Percentiles rank a stretch among this genome's conserved stretches.
These are phyloP conservation scores for Powellomyces hirtus DNA, from an alignment of 192 early-diverging fungal genomes.

Conservation along the genomic window DNA sequence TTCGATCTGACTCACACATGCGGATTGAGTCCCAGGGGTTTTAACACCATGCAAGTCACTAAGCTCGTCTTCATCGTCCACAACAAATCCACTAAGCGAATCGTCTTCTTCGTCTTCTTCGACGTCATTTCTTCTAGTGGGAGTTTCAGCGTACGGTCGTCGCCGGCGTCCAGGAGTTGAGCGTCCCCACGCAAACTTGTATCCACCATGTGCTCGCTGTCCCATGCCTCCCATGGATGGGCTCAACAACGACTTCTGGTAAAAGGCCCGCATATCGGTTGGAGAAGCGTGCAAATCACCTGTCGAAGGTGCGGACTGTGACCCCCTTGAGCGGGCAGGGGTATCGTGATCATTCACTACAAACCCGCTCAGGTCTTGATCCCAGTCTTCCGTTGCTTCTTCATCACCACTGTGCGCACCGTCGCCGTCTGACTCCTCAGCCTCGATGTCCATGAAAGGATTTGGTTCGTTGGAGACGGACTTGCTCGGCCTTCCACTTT, in stretches of 20 bases:
- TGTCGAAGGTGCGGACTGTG: not conserved
- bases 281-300: not conserved
- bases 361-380: conserved; percentile 29
- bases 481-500: not conserved
- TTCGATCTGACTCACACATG: not conserved
- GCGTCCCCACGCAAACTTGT: conserved; percentile 25
- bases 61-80: conserved; percentile 37
- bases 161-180: not conserved
- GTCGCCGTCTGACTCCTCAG: conserved; percentile 23
- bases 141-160: not conserved
- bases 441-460: conserved; percentile 32
- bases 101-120: conserved; percentile 20
- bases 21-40: not conserved
- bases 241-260: conserved; percentile 22
- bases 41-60: conserved; percentile 21
- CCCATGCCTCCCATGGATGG: conserved; percentile 26
- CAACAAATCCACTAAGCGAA: conserved; percentile 41
- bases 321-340: not conserved
- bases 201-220: not conserved
- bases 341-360: conserved; percentile 22
- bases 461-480: not conserved
- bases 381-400: conserved; percentile 12
- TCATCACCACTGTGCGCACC: conserved; percentile 11
- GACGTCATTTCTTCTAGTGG: not conserved
- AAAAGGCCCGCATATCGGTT: conserved; percentile 19